Evolutionary conservation across 2,329 filamentous ascomycete genomes (phyloP).

Genomic region (Aspergillus viridinutans): DNA sequence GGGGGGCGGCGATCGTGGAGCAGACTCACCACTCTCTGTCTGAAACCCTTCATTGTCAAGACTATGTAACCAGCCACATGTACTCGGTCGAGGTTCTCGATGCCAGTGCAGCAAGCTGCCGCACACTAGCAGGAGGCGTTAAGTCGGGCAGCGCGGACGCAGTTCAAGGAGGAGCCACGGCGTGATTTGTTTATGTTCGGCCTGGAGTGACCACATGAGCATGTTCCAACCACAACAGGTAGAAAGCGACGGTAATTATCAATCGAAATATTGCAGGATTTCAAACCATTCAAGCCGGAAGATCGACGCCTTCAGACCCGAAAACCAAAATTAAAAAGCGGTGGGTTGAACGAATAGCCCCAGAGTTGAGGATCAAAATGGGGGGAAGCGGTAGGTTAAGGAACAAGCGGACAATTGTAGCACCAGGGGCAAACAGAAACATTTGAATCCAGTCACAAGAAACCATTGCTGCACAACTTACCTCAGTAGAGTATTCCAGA

Average conservation of each 20-base stretch:
- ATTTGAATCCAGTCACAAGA: slow-evolving; percentile 9
- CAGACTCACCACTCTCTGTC: slow-evolving; percentile 86
- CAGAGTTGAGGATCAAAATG: background rate
- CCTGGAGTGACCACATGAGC: slow-evolving; percentile 28
- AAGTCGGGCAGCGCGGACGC: slow-evolving; percentile 15
- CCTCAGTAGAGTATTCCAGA: slow-evolving; percentile 10
- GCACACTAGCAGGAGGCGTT: slow-evolving; percentile 32
- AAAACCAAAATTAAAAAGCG: background rate
- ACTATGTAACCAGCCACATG: slow-evolving; percentile 31
- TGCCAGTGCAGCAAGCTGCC: slow-evolving; percentile 34
- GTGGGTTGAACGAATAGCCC: background rate
- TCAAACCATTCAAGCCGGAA: background rate
- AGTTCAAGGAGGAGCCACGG: slow-evolving; percentile 22
- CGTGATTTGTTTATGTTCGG: slow-evolving; percentile 28
- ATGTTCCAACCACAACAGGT: slow-evolving; percentile 17
- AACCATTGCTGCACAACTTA: slow-evolving; percentile 16
- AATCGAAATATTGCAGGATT: background rate
- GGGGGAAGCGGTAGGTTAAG: slow-evolving; percentile 3
- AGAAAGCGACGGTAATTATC: background rate
- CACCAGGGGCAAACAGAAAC: slow-evolving; percentile 14
- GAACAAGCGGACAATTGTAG: slow-evolving; percentile 1
- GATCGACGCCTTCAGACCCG: background rate
- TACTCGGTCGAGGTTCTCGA: slow-evolving; percentile 28
- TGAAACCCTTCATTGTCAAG: slow-evolving; percentile 89
- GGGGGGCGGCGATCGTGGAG: slow-evolving; percentile 16